Base-by-base conservation (phyloP, 805 yeast genomes). In the Nakazawaea populi region DNA sequence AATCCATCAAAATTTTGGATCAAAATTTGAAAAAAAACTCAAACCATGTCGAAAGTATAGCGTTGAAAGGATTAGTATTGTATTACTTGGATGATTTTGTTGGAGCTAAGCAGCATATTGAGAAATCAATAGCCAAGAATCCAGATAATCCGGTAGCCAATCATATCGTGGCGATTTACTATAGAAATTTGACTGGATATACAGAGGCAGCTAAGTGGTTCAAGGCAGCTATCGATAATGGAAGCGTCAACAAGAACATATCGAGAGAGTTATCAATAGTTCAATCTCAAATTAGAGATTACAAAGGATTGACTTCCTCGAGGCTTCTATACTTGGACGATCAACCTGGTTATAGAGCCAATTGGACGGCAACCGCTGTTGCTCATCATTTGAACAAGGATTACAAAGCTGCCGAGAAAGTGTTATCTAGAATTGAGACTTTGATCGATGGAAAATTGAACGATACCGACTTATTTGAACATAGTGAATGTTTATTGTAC, bases 351-450 rank as follows among this genome's bases (percentile, higher is more conserved):
- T 87, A 81, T 63, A 78, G 97, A 56, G 90, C 92, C 54, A 87
- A 89, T 62, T 91, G 97, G 96, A 87, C 96, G 1, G 84, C 85
- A 0, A 74, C 87, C 47, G 96, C 96, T 1, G 75, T 89, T 42
- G 96, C 97, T 1, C 89, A 86, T 62, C 88, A 87, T 65, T 72
- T 91, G 62, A 80, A 79, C 63, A 77, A 79, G 29, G 88, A 90
- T 60, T 77, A 74, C 60, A 72, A 71, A 37, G 80, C 79, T 28
- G 92, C 96, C 6, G 83, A 84, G 51, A 78, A 78, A 51, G 87
- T 92, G 1, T 75, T 91, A 58, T 62, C 78, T 24, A 83, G 86
- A 59, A 89, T 88, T 59, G 97, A 92, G 65, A 83, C 79, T 32
- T 69, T 88, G 34, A 80, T 89, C 35, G 77, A 76, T 58, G 92